Base-by-base conservation (phyloP, 305 asterid genomes). In the Fraxinus nigra region DNA sequence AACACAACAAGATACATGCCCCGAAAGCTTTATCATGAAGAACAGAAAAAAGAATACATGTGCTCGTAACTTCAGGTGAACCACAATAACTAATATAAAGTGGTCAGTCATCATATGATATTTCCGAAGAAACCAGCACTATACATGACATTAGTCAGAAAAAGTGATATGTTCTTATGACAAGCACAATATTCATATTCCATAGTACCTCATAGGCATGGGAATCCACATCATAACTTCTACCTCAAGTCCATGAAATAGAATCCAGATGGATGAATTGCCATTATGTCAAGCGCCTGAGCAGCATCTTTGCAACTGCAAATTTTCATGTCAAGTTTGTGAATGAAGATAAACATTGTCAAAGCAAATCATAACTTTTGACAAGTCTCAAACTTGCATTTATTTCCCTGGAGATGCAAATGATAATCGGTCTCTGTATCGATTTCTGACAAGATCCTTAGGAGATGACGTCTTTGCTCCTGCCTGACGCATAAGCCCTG, bases 391-490 rank as follows among this genome's bases (percentile, higher is more conserved):
- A 63, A 82, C 88, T 51, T 56, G 63, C 88, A 33, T 79, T 85
- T 85, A 90, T 87, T 87, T 92, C 81, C 95, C 89, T 28, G 93
- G 94, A 69, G 93, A 91, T 80, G 95, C 95, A 88, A 88, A 89
- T 85, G 89, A 84, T 30, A 85, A 87, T 83, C 91, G 86, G 32
- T 90, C 92, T 83, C 77, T 91, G 38, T 79, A 91, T 33, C 91
- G 69, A 85, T 86, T 89, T 80, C 85, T 78, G 69, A 86, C 78
- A 74, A 86, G 89, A 75, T 92, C 95, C 67, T 91, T 92, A 35
- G 98, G 97, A 32, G 97, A 92, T 22, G 97, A 91, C 40, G 91
- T 90, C 85, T 89, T 93, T 8, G 90, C 87, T 48, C 93, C 88
- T 34, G 94, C 89, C 85, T 88, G 95, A 28, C 97, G 95, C 86